These are phyloP conservation scores for Tolypocladium cylindrosporum DNA, from an alignment of 2,329 filamentous ascomycete genomes.

Conservation along the genomic window DNA sequence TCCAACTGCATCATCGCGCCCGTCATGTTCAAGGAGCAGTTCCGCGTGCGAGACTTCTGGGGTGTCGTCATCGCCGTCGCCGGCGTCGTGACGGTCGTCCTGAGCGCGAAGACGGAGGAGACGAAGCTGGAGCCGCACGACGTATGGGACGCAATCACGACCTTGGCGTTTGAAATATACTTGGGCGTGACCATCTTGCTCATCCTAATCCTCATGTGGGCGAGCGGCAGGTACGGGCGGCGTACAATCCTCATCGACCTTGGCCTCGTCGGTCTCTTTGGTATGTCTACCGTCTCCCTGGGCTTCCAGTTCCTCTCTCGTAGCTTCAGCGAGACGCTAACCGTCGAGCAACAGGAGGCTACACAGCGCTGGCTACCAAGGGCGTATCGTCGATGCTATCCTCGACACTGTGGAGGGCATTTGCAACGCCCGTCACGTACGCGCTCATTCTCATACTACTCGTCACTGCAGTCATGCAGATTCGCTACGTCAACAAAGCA, in stretches of 20 bases:
- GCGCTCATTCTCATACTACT: conserved; percentile 70
- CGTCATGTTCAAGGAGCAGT: conserved; percentile 83
- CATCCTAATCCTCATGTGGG: conserved; percentile 70
- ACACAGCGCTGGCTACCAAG: conserved; percentile 94
- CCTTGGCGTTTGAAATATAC: conserved; percentile 85
- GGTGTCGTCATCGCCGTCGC: conserved; percentile 80
- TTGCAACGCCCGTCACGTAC: conserved; percentile 89
- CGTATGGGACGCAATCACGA: conserved; percentile 81
- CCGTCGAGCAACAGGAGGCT: conserved; percentile 56
- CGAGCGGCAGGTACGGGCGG: conserved; percentile 74
- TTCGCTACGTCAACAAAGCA: conserved; percentile 84
- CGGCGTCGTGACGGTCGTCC: conserved; percentile 84
- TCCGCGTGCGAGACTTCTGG: conserved; percentile 74
- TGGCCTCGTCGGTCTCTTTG: conserved; percentile 86
- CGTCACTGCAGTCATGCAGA: conserved; percentile 85
- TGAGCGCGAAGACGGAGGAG: conserved; percentile 83
- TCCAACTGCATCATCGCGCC: conserved; percentile 97
- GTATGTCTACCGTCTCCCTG: conserved; percentile 37
- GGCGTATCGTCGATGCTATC: conserved; percentile 93
- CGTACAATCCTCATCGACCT: conserved; percentile 85
- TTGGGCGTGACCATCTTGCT: conserved; percentile 64
- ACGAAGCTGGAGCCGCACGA: conserved; percentile 84
- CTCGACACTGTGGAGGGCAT: conserved; percentile 76
- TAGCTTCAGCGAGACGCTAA: background rate
- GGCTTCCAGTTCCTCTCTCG: background rate